phyloP scores from a whole-genome alignment of 2,329 filamentous ascomycete genomes.

The Colletotrichum orbiculare region DNA sequence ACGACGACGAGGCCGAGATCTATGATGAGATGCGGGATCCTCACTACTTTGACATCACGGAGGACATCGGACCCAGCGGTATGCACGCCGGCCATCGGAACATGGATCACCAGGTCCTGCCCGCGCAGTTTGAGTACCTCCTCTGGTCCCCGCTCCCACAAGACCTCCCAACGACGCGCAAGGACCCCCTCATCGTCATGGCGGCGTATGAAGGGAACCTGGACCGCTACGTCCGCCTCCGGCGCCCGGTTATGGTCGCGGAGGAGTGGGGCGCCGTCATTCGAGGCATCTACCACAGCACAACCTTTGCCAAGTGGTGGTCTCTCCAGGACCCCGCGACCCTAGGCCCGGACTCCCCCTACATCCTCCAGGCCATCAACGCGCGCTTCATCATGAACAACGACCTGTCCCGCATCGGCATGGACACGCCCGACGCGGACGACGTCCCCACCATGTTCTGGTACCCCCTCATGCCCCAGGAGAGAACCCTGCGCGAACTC shows the following conservation, averaged over 20 bases:
- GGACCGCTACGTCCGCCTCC: constrained; percentile 51
- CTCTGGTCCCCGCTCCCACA: constrained; percentile 47
- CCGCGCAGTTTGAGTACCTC: constrained; percentile 37
- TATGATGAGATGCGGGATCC: no score
- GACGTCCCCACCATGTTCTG: no score
- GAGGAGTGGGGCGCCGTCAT: constrained; percentile 44
- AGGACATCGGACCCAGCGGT: no score
- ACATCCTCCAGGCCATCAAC: no score
- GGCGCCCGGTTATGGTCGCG: constrained; percentile 41
- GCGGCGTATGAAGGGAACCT: constrained; percentile 52
- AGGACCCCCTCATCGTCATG: constrained; percentile 50
- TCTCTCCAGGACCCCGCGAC: constrained; percentile 37
- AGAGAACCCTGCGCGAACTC: no score
- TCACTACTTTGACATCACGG: no score
- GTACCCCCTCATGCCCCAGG: no score
- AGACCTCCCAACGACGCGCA: constrained; percentile 49
- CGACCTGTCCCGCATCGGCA: constrained; percentile 40
- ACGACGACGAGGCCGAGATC: no score
- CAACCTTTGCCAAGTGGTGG: constrained; percentile 50
- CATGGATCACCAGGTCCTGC: no score
- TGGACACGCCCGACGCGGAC: no score
- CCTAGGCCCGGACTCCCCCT: no score
- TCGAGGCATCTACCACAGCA: constrained; percentile 51
- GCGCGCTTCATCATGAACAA: constrained; percentile 45
- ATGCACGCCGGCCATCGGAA: no score